Conservation (phyloP, 2,329 filamentous ascomycete species). For the Penicillium corylophilum region DNA sequence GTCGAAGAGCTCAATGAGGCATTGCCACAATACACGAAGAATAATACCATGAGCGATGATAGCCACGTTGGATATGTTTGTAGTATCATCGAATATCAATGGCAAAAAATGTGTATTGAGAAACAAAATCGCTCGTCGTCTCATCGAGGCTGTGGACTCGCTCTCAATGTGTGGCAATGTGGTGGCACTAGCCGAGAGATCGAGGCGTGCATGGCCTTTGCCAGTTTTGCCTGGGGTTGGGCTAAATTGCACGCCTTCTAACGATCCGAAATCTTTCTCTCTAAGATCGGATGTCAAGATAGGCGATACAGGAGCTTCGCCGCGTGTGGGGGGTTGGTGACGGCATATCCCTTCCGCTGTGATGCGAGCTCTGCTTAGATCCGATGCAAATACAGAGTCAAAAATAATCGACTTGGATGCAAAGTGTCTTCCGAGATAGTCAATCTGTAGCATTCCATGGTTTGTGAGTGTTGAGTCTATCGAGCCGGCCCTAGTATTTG, state of each 20-base stretch:
- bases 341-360: conserved; percentile 33
- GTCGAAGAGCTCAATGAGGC: conserved; percentile 58
- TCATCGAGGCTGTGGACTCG: conserved; percentile 70
- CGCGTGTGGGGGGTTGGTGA: conserved; percentile 5
- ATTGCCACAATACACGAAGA: conserved; percentile 66
- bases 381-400: conserved; percentile 72
- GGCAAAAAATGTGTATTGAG: conserved; percentile 64
- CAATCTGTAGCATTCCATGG: conserved; percentile 78
- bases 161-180: conserved; percentile 54
- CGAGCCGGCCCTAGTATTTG: conserved; percentile 64
- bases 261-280: conserved; percentile 44
- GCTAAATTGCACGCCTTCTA: conserved; percentile 35
- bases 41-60: conserved; percentile 85
- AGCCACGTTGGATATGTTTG: conserved; percentile 52
- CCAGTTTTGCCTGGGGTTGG: conserved; percentile 15
- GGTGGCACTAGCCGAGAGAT: neutral
- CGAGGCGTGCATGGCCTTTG: neutral
- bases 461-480: conserved; percentile 78
- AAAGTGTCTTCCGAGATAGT: conserved; percentile 66
- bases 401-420: conserved; percentile 64
- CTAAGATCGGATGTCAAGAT: conserved; percentile 28
- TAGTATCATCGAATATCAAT: conserved; percentile 43
- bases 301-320: conserved; percentile 3
- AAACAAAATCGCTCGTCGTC: conserved; percentile 62
- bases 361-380: conserved; percentile 70